These are phyloP conservation scores for Lichtheimia ornata DNA, from an alignment of 371 early-diverging fungal species.

Conservation along the genomic window DNA sequence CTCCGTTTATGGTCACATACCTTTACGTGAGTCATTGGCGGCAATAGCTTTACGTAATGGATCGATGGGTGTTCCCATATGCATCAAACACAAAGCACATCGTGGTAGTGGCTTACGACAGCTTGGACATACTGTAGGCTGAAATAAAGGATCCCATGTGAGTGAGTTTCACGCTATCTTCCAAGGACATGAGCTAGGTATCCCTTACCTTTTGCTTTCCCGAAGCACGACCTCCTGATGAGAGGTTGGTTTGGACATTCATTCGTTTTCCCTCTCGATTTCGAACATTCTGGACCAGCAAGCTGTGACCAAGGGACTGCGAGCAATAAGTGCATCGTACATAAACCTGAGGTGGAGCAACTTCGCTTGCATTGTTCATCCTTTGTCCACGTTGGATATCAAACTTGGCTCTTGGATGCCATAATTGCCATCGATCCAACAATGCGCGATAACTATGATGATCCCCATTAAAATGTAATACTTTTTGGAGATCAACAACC, in stretches of 20 bases:
- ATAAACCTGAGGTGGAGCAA: constrained; percentile 80
- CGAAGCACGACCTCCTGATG: constrained; percentile 34
- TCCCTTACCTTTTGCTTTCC: constrained; percentile 48
- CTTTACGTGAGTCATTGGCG: constrained; percentile 43
- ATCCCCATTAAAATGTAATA: constrained; percentile 31
- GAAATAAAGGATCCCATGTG: constrained; percentile 6
- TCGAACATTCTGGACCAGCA: constrained; percentile 56
- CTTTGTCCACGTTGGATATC: constrained; percentile 83
- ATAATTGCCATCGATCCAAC: constrained; percentile 89
- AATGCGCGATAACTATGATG: constrained; percentile 89
- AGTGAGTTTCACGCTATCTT: background rate
- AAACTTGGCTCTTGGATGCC: constrained; percentile 79
- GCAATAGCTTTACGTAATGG: constrained; percentile 43
- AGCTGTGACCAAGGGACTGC: constrained; percentile 71
- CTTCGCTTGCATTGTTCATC: constrained; percentile 56
- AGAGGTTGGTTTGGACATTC: constrained; percentile 50
- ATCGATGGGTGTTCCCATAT: constrained; percentile 80
- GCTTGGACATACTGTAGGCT: constrained; percentile 78
- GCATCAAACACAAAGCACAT: constrained; percentile 90
- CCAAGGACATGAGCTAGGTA: background rate
- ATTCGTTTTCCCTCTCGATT: constrained; percentile 60
- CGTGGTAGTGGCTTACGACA: constrained; percentile 89
- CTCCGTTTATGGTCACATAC: constrained; percentile 14
- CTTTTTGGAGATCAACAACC: background rate
- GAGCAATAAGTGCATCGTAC: constrained; percentile 91